Evolutionary conservation across 352 stramenopile species (phyloP).

Genomic region (Nothophytophthora sp.): DNA sequence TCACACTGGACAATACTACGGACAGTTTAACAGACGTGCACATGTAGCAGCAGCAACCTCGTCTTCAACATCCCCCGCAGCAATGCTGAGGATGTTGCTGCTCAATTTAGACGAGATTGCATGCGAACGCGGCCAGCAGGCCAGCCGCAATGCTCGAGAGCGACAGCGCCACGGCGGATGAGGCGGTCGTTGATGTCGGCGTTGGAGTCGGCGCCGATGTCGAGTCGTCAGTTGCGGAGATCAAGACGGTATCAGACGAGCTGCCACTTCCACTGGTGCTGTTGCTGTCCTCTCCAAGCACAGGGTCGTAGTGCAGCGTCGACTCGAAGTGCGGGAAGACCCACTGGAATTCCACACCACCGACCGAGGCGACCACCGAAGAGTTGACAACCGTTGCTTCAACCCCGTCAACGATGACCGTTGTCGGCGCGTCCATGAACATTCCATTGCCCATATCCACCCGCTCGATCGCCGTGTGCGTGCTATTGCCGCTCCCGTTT

Average conservation of each 20-base stretch:
- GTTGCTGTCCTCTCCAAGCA: slow-evolving; percentile 29
- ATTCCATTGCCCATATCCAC: slow-evolving; percentile 34
- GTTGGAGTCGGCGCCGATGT: background rate
- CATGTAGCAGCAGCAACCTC: too few relatives aligned
- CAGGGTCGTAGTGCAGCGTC: slow-evolving; percentile 55
- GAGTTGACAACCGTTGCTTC: slow-evolving; percentile 25
- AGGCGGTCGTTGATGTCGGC: background rate
- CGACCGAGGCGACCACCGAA: slow-evolving; percentile 12
- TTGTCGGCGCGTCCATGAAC: slow-evolving; percentile 36
- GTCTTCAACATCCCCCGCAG: too few relatives aligned
- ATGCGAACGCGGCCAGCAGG: slow-evolving; percentile 5
- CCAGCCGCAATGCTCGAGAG: slow-evolving; percentile 8
- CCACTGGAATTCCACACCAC: slow-evolving; percentile 32
- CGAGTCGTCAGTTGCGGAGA: background rate
- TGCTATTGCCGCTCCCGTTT: background rate
- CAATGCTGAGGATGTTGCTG: too few relatives aligned
- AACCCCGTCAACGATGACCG: slow-evolving; percentile 15
- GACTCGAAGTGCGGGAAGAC: slow-evolving; percentile 38
- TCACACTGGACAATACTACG: too few relatives aligned
- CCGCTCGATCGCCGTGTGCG: slow-evolving; percentile 18
- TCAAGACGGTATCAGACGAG: background rate
- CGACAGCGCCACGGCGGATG: slow-evolving; percentile 7
- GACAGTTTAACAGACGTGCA: too few relatives aligned
- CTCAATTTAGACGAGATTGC: slow-evolving; percentile 22
- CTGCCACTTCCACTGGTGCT: background rate